These are phyloP conservation scores for Fusarium redolens DNA, from an alignment of 2,329 filamentous ascomycete species.

Conservation along the genomic window DNA sequence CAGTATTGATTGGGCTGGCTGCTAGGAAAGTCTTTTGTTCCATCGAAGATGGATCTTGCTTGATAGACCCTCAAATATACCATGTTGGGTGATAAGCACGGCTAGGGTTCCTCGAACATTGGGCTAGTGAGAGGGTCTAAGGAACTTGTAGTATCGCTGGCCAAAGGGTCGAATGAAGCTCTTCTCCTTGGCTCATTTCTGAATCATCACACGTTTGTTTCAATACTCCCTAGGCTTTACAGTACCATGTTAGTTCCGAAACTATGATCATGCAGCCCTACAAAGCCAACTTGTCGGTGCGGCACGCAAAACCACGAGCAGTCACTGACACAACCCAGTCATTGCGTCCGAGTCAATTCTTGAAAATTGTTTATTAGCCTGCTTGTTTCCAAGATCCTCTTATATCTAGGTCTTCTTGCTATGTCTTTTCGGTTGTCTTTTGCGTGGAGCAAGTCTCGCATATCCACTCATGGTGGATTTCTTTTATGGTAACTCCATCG, in stretches of 20 bases:
- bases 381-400: background rate
- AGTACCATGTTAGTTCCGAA: accelerated
- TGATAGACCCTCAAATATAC: no score
- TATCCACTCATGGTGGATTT: background rate
- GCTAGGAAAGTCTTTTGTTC: background rate
- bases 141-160: no score
- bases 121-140: no score
- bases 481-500: no score
- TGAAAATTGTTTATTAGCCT: accelerated
- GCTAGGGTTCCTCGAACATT: background rate
- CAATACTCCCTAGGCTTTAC: no score
- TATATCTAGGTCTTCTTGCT: accelerated
- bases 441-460: background rate
- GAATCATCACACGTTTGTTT: no score
- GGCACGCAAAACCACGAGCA: background rate
- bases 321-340: background rate
- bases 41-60: accelerated
- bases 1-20: background rate
- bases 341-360: background rate
- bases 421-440: background rate
- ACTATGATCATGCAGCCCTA: background rate
- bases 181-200: background rate
- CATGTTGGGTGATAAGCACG: background rate
- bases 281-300: no score
- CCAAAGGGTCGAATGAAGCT: no score